Evolutionary conservation across 169 alveolate genomes (phyloP).

Genomic region (Eimeria necatrix): DNA sequence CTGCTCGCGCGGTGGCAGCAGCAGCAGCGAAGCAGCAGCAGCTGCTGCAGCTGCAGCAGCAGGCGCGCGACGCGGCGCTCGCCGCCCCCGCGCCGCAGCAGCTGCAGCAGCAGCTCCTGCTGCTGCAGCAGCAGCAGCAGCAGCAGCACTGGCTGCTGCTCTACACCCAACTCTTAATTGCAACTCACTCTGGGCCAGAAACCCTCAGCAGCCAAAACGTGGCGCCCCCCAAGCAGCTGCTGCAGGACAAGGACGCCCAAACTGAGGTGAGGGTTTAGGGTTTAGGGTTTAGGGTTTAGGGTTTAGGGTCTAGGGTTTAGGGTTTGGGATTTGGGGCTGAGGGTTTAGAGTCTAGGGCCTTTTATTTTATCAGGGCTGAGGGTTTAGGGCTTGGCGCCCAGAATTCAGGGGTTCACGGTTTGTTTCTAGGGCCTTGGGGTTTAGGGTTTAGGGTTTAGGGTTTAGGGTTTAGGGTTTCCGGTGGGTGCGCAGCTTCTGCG

Average conservation of each 20-base stretch:
- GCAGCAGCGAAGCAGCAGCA: not conserved
- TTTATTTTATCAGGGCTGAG: too few relatives aligned
- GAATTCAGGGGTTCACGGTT: not conserved
- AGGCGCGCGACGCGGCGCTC: not conserved
- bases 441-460: too few relatives aligned
- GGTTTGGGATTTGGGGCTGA: too few relatives aligned
- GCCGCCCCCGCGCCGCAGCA: constrained; percentile 17
- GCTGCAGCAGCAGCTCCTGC: not conserved
- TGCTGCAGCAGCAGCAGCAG: constrained; percentile 61
- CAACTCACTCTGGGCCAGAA: constrained; percentile 1
- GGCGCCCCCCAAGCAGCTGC: constrained; percentile 12
- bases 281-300: too few relatives aligned
- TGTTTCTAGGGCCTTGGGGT: not conserved
- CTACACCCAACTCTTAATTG: not conserved
- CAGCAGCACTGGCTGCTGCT: constrained; percentile 52
- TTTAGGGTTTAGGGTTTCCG: too few relatives aligned
- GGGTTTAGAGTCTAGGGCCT: too few relatives aligned
- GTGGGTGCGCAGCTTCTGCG: constrained; percentile 36
- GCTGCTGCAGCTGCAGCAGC: constrained; percentile 23
- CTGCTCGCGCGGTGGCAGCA: not conserved
- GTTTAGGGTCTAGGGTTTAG: too few relatives aligned
- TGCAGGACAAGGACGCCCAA: not conserved
- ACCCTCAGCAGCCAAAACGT: not conserved
- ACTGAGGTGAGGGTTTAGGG: not conserved
- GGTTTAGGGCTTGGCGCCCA: too few relatives aligned